These are phyloP conservation scores for Daldinia childiae DNA, from an alignment of 495 filamentous ascomycete species.

Conservation along the genomic window DNA sequence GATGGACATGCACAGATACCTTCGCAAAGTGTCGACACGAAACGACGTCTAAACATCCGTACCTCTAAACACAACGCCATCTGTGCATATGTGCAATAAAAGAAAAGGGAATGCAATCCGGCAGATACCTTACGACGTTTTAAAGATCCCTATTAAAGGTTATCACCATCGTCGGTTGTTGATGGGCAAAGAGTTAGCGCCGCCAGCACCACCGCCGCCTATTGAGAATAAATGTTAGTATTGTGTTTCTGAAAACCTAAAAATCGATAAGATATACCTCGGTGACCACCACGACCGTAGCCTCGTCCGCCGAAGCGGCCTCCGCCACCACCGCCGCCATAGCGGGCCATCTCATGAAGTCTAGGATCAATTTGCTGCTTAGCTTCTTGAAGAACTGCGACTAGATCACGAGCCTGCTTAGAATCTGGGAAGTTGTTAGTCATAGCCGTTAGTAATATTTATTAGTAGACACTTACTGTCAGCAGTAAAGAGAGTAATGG, in stretches of 20 bases:
- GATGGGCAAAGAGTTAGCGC: constrained; percentile 58
- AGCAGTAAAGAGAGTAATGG: constrained; percentile 97
- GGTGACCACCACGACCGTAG: constrained; percentile 67
- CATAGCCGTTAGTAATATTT: neutral
- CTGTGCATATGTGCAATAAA: constrained; percentile 44
- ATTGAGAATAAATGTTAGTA: constrained; percentile 27
- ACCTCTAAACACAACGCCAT: constrained; percentile 49
- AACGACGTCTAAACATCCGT: constrained; percentile 46
- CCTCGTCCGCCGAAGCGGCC: constrained; percentile 68
- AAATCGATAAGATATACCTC: constrained; percentile 55
- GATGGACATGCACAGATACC: constrained; percentile 28
- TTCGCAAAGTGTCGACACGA: constrained; percentile 28
- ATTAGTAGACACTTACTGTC: constrained; percentile 76
- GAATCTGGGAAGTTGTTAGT: constrained; percentile 70
- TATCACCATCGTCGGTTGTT: constrained; percentile 60
- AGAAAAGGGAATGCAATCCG: constrained; percentile 32
- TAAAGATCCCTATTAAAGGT: neutral
- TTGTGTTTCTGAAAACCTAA: neutral
- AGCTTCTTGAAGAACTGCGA: constrained; percentile 89
- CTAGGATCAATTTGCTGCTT: constrained; percentile 98
- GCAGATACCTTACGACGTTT: constrained; percentile 18
- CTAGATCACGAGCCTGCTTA: constrained; percentile 96
- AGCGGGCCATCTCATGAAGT: constrained; percentile 94
- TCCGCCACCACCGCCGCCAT: constrained; percentile 84
- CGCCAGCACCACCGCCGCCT: constrained; percentile 50